phyloP scores from a whole-genome alignment of 2,329 filamentous ascomycete species.

The Penicillium sp. region DNA sequence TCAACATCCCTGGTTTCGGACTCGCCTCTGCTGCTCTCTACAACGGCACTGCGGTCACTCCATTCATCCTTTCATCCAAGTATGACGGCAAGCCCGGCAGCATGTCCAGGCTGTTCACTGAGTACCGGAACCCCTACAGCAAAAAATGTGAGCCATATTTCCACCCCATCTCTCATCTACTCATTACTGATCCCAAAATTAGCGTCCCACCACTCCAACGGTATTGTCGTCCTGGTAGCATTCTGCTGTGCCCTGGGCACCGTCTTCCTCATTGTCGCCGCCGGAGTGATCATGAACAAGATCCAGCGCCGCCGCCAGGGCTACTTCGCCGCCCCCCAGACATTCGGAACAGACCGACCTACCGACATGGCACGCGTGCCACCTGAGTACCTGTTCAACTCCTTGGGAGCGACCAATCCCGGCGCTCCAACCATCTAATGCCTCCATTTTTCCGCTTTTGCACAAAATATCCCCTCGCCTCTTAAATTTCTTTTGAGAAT shows the following conservation, averaged over 20 bases:
- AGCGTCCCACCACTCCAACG: conserved; percentile 40
- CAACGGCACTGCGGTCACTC: conserved; percentile 71
- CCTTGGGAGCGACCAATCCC: conserved; percentile 33
- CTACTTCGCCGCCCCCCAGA: conserved; percentile 43
- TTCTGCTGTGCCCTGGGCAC: conserved; percentile 46
- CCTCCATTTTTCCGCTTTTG: conserved; percentile 2
- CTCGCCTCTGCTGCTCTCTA: conserved; percentile 80
- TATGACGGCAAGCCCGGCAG: conserved; percentile 62
- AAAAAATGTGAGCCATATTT: conserved; percentile 52
- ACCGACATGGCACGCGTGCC: conserved; percentile 44
- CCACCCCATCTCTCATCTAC: conserved; percentile 9
- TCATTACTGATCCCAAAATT: conserved; percentile 5
- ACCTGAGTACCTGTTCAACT: conserved; percentile 45
- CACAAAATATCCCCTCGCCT: conserved; percentile 17
- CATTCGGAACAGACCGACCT: conserved; percentile 43
- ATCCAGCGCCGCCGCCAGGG: conserved; percentile 46
- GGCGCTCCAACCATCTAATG: conserved; percentile 34
- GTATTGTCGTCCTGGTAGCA: conserved; percentile 44
- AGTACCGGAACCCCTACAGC: conserved; percentile 71
- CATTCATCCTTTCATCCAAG: conserved; percentile 73
- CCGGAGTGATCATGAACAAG: conserved; percentile 46
- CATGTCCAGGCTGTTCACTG: conserved; percentile 75
- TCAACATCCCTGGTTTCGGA: conserved; percentile 70
- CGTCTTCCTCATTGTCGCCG: conserved; percentile 46
- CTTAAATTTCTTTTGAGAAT: conserved; percentile 5